Percentiles rank a stretch among this genome's conserved stretches.
Conservation (phyloP, 2,329 filamentous ascomycete genomes). For the Purpureocillium lavendulum region DNA sequence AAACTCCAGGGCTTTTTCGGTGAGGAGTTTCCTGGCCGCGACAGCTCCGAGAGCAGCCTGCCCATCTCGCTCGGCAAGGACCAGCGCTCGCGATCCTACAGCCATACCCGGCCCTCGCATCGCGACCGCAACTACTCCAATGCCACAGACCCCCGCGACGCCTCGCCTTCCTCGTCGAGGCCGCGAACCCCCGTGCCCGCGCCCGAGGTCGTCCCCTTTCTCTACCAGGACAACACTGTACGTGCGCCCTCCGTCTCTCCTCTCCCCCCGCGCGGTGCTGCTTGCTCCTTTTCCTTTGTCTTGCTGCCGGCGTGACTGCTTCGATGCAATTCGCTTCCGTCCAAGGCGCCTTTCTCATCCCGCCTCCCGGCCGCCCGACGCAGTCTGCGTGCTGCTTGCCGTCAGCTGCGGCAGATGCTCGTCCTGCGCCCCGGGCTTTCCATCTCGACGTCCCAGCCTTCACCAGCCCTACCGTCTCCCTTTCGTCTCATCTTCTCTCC, state of each 20-base stretch:
- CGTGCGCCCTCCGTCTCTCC: conserved; percentile 27
- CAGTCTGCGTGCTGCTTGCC: too few species aligned
- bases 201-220: conserved; percentile 94
- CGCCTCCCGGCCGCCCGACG: too few species aligned
- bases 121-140: conserved; percentile 77
- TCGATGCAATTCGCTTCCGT: too few species aligned
- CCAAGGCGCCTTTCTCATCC: too few species aligned
- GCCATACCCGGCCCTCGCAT: conserved; percentile 45
- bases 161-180: conserved; percentile 67
- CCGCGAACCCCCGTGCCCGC: conserved; percentile 80
- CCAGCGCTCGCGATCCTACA: conserved; percentile 55
- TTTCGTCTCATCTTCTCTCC: background rate
- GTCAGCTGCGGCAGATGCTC: too few species aligned
- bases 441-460: too few species aligned
- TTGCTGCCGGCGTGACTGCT: too few species aligned
- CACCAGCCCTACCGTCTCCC: too few species aligned
- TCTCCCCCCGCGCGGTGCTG: conserved; percentile 6
- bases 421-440: too few species aligned
- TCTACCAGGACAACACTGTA: conserved; percentile 76
- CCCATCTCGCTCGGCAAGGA: conserved; percentile 45
- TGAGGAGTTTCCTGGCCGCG: conserved; percentile 70
- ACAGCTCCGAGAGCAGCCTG: conserved; percentile 66
- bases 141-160: conserved; percentile 62
- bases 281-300: background rate
- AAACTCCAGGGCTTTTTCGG: conserved; percentile 90